Conservation (phyloP, 225 moss, liverwort and hornwort species). For the Asterella californica region DNA sequence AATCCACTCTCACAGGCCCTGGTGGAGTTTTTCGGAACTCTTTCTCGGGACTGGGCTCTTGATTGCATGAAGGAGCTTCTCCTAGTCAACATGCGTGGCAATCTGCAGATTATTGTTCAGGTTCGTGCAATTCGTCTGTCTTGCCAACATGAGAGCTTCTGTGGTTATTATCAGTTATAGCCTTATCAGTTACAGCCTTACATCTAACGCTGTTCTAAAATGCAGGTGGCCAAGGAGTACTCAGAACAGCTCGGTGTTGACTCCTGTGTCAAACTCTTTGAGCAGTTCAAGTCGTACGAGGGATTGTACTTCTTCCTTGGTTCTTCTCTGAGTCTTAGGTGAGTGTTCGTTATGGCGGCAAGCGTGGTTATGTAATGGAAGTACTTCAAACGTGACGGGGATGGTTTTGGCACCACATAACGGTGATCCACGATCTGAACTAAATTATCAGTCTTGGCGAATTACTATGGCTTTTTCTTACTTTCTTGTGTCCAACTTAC, state of each 20-base stretch:
- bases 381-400: neutral
- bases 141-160: neutral
- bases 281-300: constrained; percentile 97
- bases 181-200: neutral
- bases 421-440: neutral
- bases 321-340: constrained; percentile 85
- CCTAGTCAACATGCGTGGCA: constrained; percentile 96
- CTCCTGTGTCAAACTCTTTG: constrained; percentile 89
- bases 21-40: constrained; percentile 97
- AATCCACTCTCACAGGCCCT: constrained; percentile 51
- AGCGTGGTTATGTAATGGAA: neutral
- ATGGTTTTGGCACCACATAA: too few species aligned
- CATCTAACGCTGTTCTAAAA: neutral
- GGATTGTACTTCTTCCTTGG: constrained; percentile 98
- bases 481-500: too few species aligned
- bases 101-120: constrained; percentile 97
- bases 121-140: constrained; percentile 24
- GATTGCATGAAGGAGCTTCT: constrained; percentile 99
- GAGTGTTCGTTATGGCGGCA: constrained; percentile 2
- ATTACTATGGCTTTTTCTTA: neutral
- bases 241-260: constrained; percentile 95
- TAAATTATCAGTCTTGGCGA: too few species aligned
- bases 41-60: constrained; percentile 97
- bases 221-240: constrained; percentile 96
- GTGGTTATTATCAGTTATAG: neutral